These are phyloP conservation scores for Chrysochromulina tobinii DNA, from an alignment of 78 protist genomes.

Conservation along the genomic window DNA sequence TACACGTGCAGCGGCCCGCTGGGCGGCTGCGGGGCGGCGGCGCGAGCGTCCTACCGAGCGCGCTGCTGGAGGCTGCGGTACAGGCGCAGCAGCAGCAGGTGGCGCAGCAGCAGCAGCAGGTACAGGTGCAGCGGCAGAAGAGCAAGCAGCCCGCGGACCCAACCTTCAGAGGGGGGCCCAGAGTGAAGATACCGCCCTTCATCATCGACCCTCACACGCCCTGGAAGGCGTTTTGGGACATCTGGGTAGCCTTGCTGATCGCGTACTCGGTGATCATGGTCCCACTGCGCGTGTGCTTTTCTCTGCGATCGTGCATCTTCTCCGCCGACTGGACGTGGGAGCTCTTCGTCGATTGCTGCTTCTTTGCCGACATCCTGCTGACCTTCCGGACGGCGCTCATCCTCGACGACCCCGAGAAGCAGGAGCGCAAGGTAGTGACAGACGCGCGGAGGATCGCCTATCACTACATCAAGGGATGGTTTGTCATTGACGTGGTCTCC, in stretches of 20 bases:
- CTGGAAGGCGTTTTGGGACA: not conserved
- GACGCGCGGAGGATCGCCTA: not conserved
- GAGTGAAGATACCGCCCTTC: too few species aligned
- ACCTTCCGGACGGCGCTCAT: not conserved
- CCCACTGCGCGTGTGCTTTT: not conserved
- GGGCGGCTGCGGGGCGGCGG: too few species aligned
- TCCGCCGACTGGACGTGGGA: not conserved
- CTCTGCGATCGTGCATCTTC: not conserved
- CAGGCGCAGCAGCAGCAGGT: too few species aligned
- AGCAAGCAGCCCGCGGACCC: too few species aligned
- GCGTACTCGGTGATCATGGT: not conserved
- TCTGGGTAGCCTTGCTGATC: not conserved
- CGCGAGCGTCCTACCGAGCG: too few species aligned
- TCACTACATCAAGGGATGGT: not conserved
- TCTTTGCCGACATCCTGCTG: not conserved
- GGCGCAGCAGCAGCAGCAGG: too few species aligned
- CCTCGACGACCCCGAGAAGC: not conserved
- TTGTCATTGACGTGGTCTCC: not conserved
- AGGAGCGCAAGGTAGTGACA: not conserved
- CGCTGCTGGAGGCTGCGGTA: too few species aligned
- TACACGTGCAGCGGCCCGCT: too few species aligned
- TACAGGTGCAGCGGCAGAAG: too few species aligned
- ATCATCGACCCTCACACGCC: too few species aligned
- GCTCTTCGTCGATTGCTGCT: not conserved
- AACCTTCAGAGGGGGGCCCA: too few species aligned